Evolutionary conservation across 192 early-diverging fungal species (phyloP).

Genomic region (Backusella liffmaniae): DNA sequence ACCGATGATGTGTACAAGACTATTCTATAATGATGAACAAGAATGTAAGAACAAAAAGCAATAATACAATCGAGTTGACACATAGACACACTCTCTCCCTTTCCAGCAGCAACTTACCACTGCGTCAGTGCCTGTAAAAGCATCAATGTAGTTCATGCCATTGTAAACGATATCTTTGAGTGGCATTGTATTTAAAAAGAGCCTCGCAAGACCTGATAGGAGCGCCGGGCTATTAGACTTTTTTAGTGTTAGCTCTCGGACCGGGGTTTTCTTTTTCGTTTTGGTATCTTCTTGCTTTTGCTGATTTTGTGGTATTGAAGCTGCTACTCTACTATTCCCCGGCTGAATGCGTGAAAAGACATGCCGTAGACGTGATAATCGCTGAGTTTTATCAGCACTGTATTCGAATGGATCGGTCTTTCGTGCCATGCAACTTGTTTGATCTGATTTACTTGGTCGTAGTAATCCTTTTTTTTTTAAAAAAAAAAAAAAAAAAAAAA

Average conservation of each 20-base stretch:
- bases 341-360: constrained; percentile 1
- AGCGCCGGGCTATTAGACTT: constrained; percentile 56
- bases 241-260: neutral
- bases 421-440: neutral
- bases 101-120: constrained; percentile 50
- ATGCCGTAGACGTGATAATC: neutral
- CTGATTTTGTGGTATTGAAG: neutral
- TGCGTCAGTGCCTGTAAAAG: constrained; percentile 65
- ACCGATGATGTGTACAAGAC: constrained; percentile 69
- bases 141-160: constrained; percentile 75
- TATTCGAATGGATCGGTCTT: neutral
- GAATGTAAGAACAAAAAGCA: neutral
- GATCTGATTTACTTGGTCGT: constrained; percentile 13
- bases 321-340: neutral
- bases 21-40: constrained; percentile 23
- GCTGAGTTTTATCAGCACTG: neutral
- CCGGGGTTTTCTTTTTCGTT: neutral
- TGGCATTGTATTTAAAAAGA: constrained; percentile 56
- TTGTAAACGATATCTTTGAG: constrained; percentile 58
- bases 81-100: neutral
- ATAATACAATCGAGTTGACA: constrained; percentile 57
- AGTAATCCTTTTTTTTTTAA: neutral
- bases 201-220: constrained; percentile 64
- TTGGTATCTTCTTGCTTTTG: neutral
- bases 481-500: no score